Conservation (phyloP, 2,329 filamentous ascomycete genomes). For the Cordyceps tenuipes region DNA sequence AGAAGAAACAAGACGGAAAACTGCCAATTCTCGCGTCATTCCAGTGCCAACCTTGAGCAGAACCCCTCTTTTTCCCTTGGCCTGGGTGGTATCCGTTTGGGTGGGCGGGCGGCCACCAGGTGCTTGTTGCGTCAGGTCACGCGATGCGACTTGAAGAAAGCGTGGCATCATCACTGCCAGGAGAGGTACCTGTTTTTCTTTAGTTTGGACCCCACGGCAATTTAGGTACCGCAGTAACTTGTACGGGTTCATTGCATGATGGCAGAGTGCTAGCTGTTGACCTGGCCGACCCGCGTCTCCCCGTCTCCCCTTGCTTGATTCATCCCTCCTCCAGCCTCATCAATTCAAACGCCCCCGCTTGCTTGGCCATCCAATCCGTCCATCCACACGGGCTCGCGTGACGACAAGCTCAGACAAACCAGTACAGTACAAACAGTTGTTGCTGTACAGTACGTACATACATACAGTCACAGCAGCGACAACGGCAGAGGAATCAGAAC, state of each 20-base stretch:
- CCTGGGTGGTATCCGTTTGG: background rate
- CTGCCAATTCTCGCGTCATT: background rate
- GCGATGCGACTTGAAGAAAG: conserved; percentile 13
- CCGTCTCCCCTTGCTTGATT: background rate
- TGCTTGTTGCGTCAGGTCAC: conserved; percentile 18
- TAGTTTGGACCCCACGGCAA: background rate
- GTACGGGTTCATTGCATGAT: background rate
- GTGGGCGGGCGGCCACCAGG: background rate
- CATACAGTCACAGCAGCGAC: background rate
- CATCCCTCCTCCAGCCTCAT: background rate
- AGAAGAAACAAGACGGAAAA: background rate
- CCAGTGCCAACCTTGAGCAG: background rate
- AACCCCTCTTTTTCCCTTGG: background rate
- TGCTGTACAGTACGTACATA: too few species aligned
- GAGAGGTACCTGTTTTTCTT: background rate
- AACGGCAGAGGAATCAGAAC: background rate
- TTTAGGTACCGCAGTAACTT: background rate
- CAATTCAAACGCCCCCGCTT: background rate
- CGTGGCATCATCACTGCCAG: background rate
- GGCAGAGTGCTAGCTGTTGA: background rate
- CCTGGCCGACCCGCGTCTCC: too few species aligned
- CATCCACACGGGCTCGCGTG: conserved; percentile 9
- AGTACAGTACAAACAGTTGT: too few species aligned
- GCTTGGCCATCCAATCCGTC: too few species aligned
- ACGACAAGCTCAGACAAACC: conserved; percentile 7